phyloP scores from a whole-genome alignment of 2,329 filamentous ascomycete genomes.

The Amesomyces nigricolor region DNA sequence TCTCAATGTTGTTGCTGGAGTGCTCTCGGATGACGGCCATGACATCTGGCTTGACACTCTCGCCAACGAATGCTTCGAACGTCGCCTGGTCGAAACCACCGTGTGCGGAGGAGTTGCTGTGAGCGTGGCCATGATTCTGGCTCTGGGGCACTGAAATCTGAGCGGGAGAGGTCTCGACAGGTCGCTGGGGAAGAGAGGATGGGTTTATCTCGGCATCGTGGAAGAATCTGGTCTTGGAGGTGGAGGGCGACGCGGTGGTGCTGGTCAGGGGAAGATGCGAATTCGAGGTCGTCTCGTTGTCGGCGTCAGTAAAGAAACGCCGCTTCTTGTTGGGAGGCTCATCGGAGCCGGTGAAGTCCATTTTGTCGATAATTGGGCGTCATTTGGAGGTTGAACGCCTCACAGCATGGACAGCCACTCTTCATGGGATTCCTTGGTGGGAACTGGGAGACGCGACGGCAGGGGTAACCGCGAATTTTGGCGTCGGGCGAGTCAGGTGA shows the following conservation, averaged over 20 bases:
- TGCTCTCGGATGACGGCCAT: conserved; percentile 47
- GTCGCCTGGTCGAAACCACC: conserved; percentile 49
- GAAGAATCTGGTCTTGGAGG: conserved; percentile 3
- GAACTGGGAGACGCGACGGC: conserved; percentile 21
- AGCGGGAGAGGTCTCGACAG: neutral
- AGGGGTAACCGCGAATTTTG: conserved; percentile 22
- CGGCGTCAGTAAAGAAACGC: conserved; percentile 40
- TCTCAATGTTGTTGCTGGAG: conserved; percentile 54
- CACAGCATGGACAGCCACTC: neutral
- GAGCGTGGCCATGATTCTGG: neutral
- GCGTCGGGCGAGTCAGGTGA: conserved; percentile 24
- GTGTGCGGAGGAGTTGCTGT: conserved; percentile 20
- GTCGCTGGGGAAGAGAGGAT: neutral
- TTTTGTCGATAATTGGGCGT: conserved; percentile 8
- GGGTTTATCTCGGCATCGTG: neutral
- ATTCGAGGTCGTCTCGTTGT: conserved; percentile 25
- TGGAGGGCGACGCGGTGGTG: neutral
- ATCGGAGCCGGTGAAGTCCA: conserved; percentile 21
- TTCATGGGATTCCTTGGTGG: neutral
- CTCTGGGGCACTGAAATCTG: neutral
- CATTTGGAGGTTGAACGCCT: neutral
- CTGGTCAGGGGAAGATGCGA: conserved; percentile 5
- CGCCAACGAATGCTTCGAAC: conserved; percentile 57
- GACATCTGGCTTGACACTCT: conserved; percentile 45
- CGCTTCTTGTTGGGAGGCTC: conserved; percentile 44